Evolutionary conservation across 257 asterid species (phyloP), one percentile per base, ranked within the genome.

Genomic region (Gardenia jasminoides): DNA sequence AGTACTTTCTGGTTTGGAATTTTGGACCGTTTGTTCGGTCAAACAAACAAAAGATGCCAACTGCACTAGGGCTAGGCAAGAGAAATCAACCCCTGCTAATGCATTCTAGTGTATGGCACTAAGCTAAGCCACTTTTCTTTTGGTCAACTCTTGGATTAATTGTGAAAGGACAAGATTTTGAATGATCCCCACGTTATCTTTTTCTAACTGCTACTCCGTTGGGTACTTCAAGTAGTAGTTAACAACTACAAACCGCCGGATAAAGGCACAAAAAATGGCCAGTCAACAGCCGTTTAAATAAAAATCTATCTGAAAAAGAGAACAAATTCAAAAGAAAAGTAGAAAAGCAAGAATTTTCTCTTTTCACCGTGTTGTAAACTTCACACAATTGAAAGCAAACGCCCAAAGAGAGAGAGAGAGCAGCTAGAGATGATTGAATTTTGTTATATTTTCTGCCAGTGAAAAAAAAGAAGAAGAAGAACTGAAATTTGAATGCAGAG

Each of bases 131-230:
- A 61, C 82, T 83, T 80, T 78, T 48, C 52, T 39, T 44, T 61
- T 61, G 74, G 92, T 90, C 94, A 87, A 90, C 92, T 75, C 74
- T 80, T 78, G 78, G 44, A 82, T 85, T 84, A 76, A 86, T 85
- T 78, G 78, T 17, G 59, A 28, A 7, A 78, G 52, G 24, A 44
- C 65, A 73, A 19, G 15, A 50, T 36, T 36, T 36, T 36, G 41
- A 52, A 75, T 80, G 31, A 66, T 16, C 81, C 81, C 81, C 67
- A 7, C 76, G 56, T 72, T 50, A 8, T 72, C 48, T 82, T 66
- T 47, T 83, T 76, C 71, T 64, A n/a, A 65, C 67, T 72, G 4
- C 71, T 5, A 13, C 12, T 82, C 52, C 33, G n/a, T 82, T 74
- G 20, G 75, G 77, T 82, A 6, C 24, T 26, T 10, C 11, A n/a